These are phyloP conservation scores for Cajanus cajan DNA, from an alignment of 306 rosid species.

Conservation along the genomic window DNA sequence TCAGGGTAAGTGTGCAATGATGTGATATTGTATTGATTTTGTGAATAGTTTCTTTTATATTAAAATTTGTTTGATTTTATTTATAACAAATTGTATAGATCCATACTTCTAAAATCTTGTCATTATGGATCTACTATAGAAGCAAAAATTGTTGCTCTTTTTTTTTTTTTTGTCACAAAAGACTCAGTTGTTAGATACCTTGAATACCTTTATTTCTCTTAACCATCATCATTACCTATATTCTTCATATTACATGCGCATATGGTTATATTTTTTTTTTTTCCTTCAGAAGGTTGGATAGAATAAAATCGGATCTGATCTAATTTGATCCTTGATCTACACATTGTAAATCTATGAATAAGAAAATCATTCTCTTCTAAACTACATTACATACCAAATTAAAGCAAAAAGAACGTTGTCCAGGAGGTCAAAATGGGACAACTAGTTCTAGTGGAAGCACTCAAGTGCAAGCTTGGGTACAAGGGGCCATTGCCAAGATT, in stretches of 20 bases:
- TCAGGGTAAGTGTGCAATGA: conserved; percentile 61
- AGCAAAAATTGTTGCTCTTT: conserved; percentile 10
- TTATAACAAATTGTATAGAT: neutral
- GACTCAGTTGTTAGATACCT: conserved; percentile 8
- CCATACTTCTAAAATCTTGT: neutral
- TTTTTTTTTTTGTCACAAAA: neutral
- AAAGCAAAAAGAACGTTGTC: conserved; percentile 29
- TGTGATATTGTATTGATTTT: neutral
- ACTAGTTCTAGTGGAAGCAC: conserved; percentile 78
- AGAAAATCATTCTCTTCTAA: neutral
- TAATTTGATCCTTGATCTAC: neutral
- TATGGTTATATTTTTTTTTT: neutral
- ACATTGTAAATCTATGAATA: neutral
- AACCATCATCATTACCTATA: conserved; percentile 1
- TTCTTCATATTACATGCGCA: neutral
- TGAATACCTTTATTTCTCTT: conserved; percentile 16
- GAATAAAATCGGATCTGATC: neutral
- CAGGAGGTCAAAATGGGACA: conserved; percentile 84
- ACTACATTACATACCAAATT: conserved; percentile 20
- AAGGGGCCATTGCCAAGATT: conserved; percentile 92
- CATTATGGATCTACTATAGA: neutral
- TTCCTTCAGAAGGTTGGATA: neutral
- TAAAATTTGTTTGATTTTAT: conserved; percentile 2
- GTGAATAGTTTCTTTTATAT: neutral
- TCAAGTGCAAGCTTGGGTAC: conserved; percentile 97